Base-by-base conservation (phyloP, 2,329 filamentous ascomycete genomes). In the Penicillium glabrum region DNA sequence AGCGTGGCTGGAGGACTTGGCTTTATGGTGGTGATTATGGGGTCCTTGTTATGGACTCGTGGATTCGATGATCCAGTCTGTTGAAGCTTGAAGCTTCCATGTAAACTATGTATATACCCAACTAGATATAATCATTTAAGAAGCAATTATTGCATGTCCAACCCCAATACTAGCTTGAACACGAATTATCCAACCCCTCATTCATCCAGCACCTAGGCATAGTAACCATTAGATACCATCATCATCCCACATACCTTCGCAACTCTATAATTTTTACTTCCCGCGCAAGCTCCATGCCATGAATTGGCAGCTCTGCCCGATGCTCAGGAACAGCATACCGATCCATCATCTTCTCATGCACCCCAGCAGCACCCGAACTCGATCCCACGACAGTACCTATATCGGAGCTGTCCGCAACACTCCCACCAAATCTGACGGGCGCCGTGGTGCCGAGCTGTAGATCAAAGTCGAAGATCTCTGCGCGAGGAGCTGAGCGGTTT, bases 1-100 rank as follows among this genome's bases (percentile, higher is more conserved):
- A 86, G 81, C 65, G 73, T 86, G 39, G 72, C 58, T 0, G 75
- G 75, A 2, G 82, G 75, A 1, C 58, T 85, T 54, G 75, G 74
- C 3, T 65, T 84, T 24, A 67, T 83, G 69, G 73, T 85, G 2
- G 70, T 82, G 3, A 78, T 86, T 33, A 80, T 83, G 76, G 84
- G 84, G 10, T 82, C 82, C 63, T 79, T 86, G 64, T 67, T 76
- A 58, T 86, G 84, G 84, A 82, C 76, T 39, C 53, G 60, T 23
- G 77, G 77, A 31, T 76, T 77, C 63, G 66, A 57, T 44, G 56
- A 63, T 10, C 67, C 71, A 13, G 63, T 71, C 37, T 78, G 75
- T 69, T 59, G 52, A 49, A 49, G 13, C 43, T 33, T 44, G 35
- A 26, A 29, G n/a, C 23, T 27, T 27, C 7, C 3, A 10, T 8